Conservation (phyloP, 73 alveolate genomes). For the Uronychia binucleata region DNA sequence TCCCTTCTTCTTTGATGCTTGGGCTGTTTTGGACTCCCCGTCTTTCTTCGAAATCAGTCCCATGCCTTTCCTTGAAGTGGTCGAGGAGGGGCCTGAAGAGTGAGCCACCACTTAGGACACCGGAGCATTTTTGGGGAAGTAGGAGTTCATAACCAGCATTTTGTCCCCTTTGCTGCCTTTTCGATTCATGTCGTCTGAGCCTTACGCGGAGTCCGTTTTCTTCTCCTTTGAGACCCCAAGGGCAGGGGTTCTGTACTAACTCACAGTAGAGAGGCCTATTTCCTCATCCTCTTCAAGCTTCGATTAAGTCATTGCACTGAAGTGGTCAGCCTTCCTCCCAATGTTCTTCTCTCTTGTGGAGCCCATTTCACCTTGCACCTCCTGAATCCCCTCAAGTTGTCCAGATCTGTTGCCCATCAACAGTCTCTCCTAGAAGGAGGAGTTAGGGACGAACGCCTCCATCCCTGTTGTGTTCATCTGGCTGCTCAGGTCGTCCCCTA, state of each 20-base stretch:
- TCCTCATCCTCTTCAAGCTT: neutral
- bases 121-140: neutral
- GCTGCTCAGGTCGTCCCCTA: too few species aligned
- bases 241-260: neutral
- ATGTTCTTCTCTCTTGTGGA: neutral
- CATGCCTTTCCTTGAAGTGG: neutral
- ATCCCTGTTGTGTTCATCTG: too few species aligned
- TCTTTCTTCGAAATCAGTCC: neutral
- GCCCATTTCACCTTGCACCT: too few species aligned
- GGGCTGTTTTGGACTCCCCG: neutral
- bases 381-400: too few species aligned
- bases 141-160: neutral
- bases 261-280: too few species aligned
- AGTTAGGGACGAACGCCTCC: too few species aligned
- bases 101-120: neutral
- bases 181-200: too few species aligned
- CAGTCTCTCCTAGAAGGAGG: too few species aligned
- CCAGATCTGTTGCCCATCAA: too few species aligned
- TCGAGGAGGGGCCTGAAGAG: neutral
- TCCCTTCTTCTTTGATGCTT: neutral
- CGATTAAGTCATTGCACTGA: neutral
- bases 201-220: too few species aligned
- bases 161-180: too few species aligned
- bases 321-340: neutral
- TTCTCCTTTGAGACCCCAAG: neutral